Percentiles rank a stretch among this genome's conserved stretches.
These are phyloP conservation scores for Sphaerobolus stellatus DNA, from an alignment of 1,284 basidiomycete species.

Conservation along the genomic window DNA sequence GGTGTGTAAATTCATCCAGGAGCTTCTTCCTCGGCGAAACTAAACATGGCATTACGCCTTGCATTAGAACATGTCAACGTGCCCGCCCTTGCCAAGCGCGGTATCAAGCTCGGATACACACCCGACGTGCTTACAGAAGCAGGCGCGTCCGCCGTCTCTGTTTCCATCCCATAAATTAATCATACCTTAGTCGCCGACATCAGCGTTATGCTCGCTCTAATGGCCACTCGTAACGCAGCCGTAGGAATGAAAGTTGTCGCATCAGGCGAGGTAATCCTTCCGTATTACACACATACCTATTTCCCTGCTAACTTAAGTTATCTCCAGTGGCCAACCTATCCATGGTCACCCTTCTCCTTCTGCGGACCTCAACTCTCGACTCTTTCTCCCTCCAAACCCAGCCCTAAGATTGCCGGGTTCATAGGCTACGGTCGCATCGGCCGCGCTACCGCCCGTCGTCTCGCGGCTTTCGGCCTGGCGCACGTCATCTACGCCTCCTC, in stretches of 20 bases:
- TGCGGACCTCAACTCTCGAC: conserved; percentile 78
- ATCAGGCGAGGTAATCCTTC: conserved; percentile 54
- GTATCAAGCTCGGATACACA: conserved; percentile 84
- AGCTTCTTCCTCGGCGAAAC: not conserved
- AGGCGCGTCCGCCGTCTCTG: conserved; percentile 44
- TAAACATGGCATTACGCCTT: not conserved
- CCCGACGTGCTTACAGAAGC: conserved; percentile 89
- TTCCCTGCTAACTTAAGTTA: not conserved
- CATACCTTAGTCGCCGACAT: conserved; percentile 73
- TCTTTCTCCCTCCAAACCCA: conserved; percentile 32
- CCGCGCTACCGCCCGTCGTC: conserved; percentile 73
- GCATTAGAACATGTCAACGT: conserved; percentile 79
- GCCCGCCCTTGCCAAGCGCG: conserved; percentile 56
- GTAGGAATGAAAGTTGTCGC: conserved; percentile 66
- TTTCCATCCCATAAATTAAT: not conserved
- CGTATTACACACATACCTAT: not conserved
- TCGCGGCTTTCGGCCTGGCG: conserved; percentile 76
- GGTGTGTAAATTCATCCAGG: conserved; percentile 45
- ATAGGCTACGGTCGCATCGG: conserved; percentile 93
- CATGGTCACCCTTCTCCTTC: conserved; percentile 81
- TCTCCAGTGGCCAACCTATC: conserved; percentile 55
- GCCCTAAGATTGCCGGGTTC: conserved; percentile 61
- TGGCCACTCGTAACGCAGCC: conserved; percentile 81
- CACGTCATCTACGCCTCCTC: conserved; percentile 61
- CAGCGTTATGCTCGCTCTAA: conserved; percentile 84